Evolutionary conservation across 257 asterid species (phyloP).

Genomic region (Solanum sejunctum): DNA sequence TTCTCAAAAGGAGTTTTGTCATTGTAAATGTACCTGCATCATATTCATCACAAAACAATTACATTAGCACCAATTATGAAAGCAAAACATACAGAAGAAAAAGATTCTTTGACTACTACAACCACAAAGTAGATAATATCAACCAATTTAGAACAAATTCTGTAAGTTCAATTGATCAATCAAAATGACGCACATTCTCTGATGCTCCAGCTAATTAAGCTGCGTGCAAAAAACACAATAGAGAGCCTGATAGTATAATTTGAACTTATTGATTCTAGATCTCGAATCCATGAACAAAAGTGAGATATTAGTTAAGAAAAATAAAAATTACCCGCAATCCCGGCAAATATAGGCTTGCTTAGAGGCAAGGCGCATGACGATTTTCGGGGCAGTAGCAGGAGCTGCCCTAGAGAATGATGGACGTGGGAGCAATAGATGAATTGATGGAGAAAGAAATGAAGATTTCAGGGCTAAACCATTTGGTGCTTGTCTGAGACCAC

Average conservation of each 20-base stretch:
- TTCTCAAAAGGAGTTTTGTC: slow-evolving; percentile 89
- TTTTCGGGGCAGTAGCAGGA: slow-evolving; percentile 48
- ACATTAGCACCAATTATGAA: not conserved
- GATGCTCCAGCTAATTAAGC: too few species aligned
- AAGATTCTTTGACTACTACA: not conserved
- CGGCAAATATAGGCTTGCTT: slow-evolving; percentile 93
- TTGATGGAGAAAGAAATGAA: slow-evolving; percentile 49
- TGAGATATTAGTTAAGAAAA: not conserved
- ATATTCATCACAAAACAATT: not conserved
- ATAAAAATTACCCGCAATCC: slow-evolving; percentile 67
- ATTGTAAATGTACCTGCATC: slow-evolving; percentile 76
- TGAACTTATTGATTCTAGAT: not conserved
- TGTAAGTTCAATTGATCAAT: not conserved
- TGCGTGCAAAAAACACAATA: too few species aligned
- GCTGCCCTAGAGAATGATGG: slow-evolving; percentile 1
- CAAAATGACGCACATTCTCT: not conserved
- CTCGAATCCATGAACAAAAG: not conserved
- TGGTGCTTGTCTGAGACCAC: slow-evolving; percentile 38
- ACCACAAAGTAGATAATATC: not conserved
- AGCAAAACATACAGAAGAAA: not conserved
- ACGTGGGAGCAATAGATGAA: slow-evolving; percentile 37
- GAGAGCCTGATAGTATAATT: too few species aligned
- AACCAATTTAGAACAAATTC: not conserved
- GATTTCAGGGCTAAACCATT: slow-evolving; percentile 47
- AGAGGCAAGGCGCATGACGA: slow-evolving; percentile 70